Evolutionary conservation across 768 basidiomycete genomes (phyloP).

Genomic region (Termitomyces sp.): DNA sequence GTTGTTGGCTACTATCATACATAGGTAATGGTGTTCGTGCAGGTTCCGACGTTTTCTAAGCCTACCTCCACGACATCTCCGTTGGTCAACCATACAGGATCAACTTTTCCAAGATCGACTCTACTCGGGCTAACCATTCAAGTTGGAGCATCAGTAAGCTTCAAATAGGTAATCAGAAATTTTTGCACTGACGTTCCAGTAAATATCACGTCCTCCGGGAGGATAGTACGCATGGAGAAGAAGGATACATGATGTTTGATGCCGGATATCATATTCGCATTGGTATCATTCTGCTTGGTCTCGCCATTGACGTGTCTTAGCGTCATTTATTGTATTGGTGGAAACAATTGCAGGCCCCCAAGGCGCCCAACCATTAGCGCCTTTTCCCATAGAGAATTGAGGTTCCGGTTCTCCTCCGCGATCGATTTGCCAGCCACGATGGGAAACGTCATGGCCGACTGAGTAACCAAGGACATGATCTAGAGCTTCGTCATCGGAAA

Average conservation of each 20-base stretch:
- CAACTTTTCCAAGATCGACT: slow-evolving; percentile 16
- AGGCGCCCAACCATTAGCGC: slow-evolving; percentile 37
- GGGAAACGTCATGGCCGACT: slow-evolving; percentile 36
- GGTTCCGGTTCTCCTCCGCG: slow-evolving; percentile 36
- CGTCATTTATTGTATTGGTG: slow-evolving; percentile 30
- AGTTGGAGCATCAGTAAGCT: not conserved
- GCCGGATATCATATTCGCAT: slow-evolving; percentile 36
- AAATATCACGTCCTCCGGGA: slow-evolving; percentile 38
- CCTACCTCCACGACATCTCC: slow-evolving; percentile 23
- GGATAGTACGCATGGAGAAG: slow-evolving; percentile 40
- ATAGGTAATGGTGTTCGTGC: slow-evolving; percentile 17
- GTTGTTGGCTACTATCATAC: slow-evolving; percentile 2
- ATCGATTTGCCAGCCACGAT: slow-evolving; percentile 39
- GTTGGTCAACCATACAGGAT: slow-evolving; percentile 20
- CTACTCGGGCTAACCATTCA: slow-evolving; percentile 11
- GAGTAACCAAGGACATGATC: slow-evolving; percentile 36
- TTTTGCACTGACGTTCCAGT: slow-evolving; percentile 32
- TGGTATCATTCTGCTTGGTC: slow-evolving; percentile 32
- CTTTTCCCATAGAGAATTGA: slow-evolving; percentile 39
- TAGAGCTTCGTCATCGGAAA: slow-evolving; percentile 34
- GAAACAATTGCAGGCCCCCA: slow-evolving; percentile 35
- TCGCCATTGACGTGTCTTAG: slow-evolving; percentile 35
- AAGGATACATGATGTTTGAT: slow-evolving; percentile 34
- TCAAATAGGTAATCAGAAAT: not conserved
- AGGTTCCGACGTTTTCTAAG: slow-evolving; percentile 21